Base-by-base conservation (phyloP, 805 yeast species). In the Pichia thaimueangensis region DNA sequence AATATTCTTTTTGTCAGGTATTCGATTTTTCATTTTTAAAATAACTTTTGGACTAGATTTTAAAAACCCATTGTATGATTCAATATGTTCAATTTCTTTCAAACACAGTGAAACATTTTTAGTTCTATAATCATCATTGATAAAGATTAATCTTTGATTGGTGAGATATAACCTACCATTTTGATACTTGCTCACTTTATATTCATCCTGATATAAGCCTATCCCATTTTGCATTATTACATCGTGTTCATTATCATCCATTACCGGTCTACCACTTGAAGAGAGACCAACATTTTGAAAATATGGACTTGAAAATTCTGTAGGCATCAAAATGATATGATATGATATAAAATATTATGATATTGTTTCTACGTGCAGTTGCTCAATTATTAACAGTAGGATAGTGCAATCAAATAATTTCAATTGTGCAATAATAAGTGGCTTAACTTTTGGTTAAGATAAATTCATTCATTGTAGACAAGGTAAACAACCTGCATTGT, bases 101-200 rank as follows among this genome's bases (percentile, higher is more conserved):
- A 62, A 40, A 9, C 48, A 37, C 13, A 62, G 22, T 3, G 39
- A 42, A 5, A 55, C 27, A 22, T 44, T 35, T 10, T 25, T 17
- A 4, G 15, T n/a, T 19, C 32, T 25, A 3, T 22, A 23, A 5
- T 19, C 17, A 3, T 52, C 51, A 42, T 76, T 73, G 52, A 89
- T 74, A 58, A 80, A 91, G 11, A 88, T 78, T 2, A 91, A 59
- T 35, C 97, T 63, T 42, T 71, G 71, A 30, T 79, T 75, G 0
- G 97, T 89, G 24, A 91, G 63, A 58, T 88, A 88, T 0, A 84
- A 55, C 24, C 95, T 68, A 0, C 97, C 97, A 45, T 72, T 63
- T 56, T 86, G 95, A 48, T 80, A 74, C 24, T 74, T 67, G 2
- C 64, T 40, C 20, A 86, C 72, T 63, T 85, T 86, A 45, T 67